These are phyloP conservation scores for Flaveria bidentis DNA, from an alignment of 129 eudicot genomes.

Conservation along the genomic window DNA sequence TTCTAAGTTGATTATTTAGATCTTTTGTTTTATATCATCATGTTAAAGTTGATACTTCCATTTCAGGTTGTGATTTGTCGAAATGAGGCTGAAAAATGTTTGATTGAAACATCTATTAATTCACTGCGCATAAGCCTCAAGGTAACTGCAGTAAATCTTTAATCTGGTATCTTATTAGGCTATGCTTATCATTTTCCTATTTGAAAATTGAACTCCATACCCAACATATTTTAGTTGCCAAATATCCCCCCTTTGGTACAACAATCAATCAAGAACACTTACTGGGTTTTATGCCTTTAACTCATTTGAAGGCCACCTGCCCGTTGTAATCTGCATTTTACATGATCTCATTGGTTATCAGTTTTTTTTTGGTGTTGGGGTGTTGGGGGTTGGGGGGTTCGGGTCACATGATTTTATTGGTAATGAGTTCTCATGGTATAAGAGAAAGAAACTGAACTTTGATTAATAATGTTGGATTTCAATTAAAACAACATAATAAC, in stretches of 20 bases:
- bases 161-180: background rate
- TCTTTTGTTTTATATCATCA: slow-evolving; percentile 5
- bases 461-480: background rate
- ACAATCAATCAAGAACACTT: background rate
- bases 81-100: slow-evolving; percentile 97
- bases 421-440: no score
- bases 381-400: no score
- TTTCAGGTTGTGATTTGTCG: slow-evolving; percentile 88
- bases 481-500: no score
- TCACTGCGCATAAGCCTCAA: slow-evolving; percentile 93
- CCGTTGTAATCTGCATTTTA: no score
- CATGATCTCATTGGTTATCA: no score
- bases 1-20: slow-evolving; percentile 1
- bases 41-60: slow-evolving; percentile 5
- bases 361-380: no score
- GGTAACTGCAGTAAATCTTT: slow-evolving; percentile 37
- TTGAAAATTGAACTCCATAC: background rate
- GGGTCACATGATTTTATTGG: no score
- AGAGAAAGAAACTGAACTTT: background rate
- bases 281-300: no score
- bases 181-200: background rate
- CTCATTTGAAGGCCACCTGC: no score
- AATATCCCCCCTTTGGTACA: background rate
- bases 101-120: slow-evolving; percentile 95
- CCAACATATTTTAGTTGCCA: slow-evolving; percentile 15